A percentile compares a stretch with the other conserved stretches of the same genome.
These are phyloP conservation scores for Neurospora sublineolata DNA, from an alignment of 495 filamentous ascomycete species.

Conservation along the genomic window DNA sequence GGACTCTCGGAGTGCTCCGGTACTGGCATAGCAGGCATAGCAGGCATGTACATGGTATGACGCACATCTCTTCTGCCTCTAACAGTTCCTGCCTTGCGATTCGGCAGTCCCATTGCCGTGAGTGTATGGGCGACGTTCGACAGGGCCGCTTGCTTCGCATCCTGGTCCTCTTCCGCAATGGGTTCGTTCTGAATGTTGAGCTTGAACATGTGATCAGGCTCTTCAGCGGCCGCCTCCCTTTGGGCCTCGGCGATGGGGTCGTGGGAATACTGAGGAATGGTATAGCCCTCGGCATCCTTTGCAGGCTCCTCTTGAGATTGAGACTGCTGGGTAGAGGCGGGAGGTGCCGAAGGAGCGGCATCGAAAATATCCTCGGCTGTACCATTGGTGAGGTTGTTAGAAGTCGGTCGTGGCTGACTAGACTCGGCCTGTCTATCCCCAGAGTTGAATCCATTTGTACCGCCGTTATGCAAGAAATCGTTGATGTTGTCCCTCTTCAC, in stretches of 20 bases:
- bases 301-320: slow-evolving; percentile 16
- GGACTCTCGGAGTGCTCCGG: slow-evolving; percentile 32
- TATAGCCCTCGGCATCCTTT: slow-evolving; percentile 57
- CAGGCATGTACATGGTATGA: slow-evolving; percentile 70
- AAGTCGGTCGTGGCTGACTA: slow-evolving; percentile 11
- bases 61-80: slow-evolving; percentile 85
- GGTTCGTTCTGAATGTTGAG: slow-evolving; percentile 87
- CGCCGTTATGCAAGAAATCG: slow-evolving; percentile 27
- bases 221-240: slow-evolving; percentile 55
- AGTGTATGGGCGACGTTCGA: slow-evolving; percentile 87
- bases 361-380: slow-evolving; percentile 31
- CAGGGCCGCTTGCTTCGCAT: slow-evolving; percentile 71
- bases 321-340: slow-evolving; percentile 29
- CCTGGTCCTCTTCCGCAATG: slow-evolving; percentile 81
- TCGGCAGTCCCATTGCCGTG: slow-evolving; percentile 41
- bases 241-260: slow-evolving; percentile 81
- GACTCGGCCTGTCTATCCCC: slow-evolving; percentile 19
- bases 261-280: slow-evolving; percentile 50
- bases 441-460: slow-evolving; percentile 28
- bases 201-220: slow-evolving; percentile 68
- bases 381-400: slow-evolving; percentile 25
- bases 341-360: slow-evolving; percentile 35
- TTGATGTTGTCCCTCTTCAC: not conserved
- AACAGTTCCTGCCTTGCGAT: slow-evolving; percentile 62
- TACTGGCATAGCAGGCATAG: slow-evolving; percentile 40